phyloP scores from a whole-genome alignment of 805 yeast species.

The Saturnispora quitensis region DNA sequence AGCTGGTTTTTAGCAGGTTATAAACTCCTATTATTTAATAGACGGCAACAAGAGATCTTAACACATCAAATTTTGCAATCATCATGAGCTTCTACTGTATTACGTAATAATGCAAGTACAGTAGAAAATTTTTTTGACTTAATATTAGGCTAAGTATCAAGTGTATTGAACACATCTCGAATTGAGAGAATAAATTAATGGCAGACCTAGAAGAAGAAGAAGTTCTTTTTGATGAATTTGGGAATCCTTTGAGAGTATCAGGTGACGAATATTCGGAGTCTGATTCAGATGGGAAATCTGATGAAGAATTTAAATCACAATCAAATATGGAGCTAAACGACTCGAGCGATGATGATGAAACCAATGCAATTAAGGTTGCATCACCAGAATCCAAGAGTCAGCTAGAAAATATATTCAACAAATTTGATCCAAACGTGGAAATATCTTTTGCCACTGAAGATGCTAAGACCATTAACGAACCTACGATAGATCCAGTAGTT shows the following conservation, averaged over 20 bases:
- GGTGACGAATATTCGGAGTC: conserved; percentile 32
- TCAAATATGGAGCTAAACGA: background rate
- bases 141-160: background rate
- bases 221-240: conserved; percentile 78
- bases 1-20: background rate
- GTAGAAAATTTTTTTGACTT: background rate
- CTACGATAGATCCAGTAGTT: conserved; percentile 50
- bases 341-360: conserved; percentile 13
- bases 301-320: background rate
- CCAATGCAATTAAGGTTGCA: conserved; percentile 23
- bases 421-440: conserved; percentile 57
- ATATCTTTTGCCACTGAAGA: conserved; percentile 45
- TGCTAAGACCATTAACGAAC: conserved; percentile 40
- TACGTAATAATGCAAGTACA: background rate
- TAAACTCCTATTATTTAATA: background rate
- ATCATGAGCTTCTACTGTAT: background rate
- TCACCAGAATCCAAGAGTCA: conserved; percentile 38
- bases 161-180: background rate
- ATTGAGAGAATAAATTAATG: background rate
- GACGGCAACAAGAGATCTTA: background rate
- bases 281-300: conserved; percentile 16
- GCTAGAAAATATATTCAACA: conserved; percentile 35
- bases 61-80: background rate
- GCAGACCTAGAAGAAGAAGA: conserved; percentile 20
- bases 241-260: conserved; percentile 52